A percentile compares a stretch with the other conserved stretches of the same genome.
These are phyloP conservation scores for Colletotrichum lentis DNA, from an alignment of 2,329 filamentous ascomycete species.

Conservation along the genomic window DNA sequence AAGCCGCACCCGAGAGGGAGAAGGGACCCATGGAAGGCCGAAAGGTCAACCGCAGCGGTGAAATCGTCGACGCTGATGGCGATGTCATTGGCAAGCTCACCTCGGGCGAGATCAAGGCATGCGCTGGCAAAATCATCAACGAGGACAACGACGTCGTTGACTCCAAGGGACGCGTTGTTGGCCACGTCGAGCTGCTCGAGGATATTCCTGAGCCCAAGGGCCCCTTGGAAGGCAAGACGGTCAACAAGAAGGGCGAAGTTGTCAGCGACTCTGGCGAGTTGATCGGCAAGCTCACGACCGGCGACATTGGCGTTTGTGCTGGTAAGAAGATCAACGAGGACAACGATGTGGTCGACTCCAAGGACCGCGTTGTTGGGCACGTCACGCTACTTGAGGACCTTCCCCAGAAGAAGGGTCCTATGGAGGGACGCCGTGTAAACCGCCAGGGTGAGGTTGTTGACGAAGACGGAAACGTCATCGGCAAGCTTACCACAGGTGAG, in stretches of 20 bases:
- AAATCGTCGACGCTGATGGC: slow-evolving; percentile 67
- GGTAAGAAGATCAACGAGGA: slow-evolving; percentile 76
- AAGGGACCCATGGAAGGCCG: slow-evolving; percentile 63
- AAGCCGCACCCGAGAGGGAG: slow-evolving; percentile 58
- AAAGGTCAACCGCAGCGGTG: slow-evolving; percentile 67
- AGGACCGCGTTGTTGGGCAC: slow-evolving; percentile 72
- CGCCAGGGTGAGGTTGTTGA: slow-evolving; percentile 67
- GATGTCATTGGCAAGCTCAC: slow-evolving; percentile 73
- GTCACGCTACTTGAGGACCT: slow-evolving; percentile 72
- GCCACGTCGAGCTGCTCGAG: slow-evolving; percentile 72
- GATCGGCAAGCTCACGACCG: slow-evolving; percentile 73
- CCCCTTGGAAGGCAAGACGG: slow-evolving; percentile 61
- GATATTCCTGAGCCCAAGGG: slow-evolving; percentile 62
- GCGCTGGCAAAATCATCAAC: slow-evolving; percentile 74
- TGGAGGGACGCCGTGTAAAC: slow-evolving; percentile 65
- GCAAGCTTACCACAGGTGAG: slow-evolving; percentile 74
- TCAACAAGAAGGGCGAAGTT: slow-evolving; percentile 69
- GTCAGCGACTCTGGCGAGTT: slow-evolving; percentile 66
- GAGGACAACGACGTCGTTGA: slow-evolving; percentile 77
- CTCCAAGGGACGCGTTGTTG: slow-evolving; percentile 70
- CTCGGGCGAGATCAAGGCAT: slow-evolving; percentile 69
- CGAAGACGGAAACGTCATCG: slow-evolving; percentile 67
- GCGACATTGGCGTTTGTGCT: slow-evolving; percentile 68
- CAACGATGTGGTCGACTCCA: slow-evolving; percentile 75
- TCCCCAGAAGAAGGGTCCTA: slow-evolving; percentile 59